A percentile compares a stretch with the other conserved stretches of the same genome.
These are phyloP conservation scores for Taphrina sp. DNA, from an alignment of 1,139 yeast species.

Conservation along the genomic window DNA sequence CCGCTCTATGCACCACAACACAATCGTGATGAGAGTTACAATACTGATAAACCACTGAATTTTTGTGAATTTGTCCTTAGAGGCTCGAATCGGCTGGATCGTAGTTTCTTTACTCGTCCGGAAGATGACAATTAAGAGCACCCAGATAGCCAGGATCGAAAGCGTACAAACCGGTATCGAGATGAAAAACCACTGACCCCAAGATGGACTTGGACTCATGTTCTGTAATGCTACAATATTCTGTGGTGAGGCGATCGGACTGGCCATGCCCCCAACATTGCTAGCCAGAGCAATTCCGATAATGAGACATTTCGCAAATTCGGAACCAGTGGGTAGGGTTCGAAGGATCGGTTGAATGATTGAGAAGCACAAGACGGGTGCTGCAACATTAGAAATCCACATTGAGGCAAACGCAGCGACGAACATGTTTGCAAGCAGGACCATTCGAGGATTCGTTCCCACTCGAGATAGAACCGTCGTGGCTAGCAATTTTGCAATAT, in stretches of 20 bases:
- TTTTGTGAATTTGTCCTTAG: conserved; percentile 64
- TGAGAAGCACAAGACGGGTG: conserved; percentile 88
- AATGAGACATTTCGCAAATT: conserved; percentile 77
- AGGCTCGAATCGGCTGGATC: conserved; percentile 59
- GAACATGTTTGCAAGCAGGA: conserved; percentile 74
- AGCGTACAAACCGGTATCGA: conserved; percentile 74
- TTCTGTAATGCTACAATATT: conserved; percentile 83
- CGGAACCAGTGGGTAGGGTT: conserved; percentile 73
- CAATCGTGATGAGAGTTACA: conserved; percentile 68
- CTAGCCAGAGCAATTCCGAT: conserved; percentile 90
- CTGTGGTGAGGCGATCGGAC: conserved; percentile 95
- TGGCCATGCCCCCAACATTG: conserved; percentile 92
- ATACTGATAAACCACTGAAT: conserved; percentile 67
- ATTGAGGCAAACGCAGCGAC: conserved; percentile 82
- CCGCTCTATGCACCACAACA: conserved; percentile 80
- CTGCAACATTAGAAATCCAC: conserved; percentile 97
- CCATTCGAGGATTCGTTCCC: conserved; percentile 78
- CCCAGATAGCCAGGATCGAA: conserved; percentile 67
- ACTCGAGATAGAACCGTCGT: conserved; percentile 76
- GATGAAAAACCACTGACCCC: conserved; percentile 92
- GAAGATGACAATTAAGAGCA: conserved; percentile 64
- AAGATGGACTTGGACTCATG: conserved; percentile 86
- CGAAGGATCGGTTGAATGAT: conserved; percentile 84
- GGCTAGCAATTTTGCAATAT: conserved; percentile 79
- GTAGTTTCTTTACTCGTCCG: conserved; percentile 58